Evolutionary conservation across 1,284 basidiomycete genomes (phyloP), one percentile per base, ranked within the genome.

Genomic region (Inonotus obliquus): DNA sequence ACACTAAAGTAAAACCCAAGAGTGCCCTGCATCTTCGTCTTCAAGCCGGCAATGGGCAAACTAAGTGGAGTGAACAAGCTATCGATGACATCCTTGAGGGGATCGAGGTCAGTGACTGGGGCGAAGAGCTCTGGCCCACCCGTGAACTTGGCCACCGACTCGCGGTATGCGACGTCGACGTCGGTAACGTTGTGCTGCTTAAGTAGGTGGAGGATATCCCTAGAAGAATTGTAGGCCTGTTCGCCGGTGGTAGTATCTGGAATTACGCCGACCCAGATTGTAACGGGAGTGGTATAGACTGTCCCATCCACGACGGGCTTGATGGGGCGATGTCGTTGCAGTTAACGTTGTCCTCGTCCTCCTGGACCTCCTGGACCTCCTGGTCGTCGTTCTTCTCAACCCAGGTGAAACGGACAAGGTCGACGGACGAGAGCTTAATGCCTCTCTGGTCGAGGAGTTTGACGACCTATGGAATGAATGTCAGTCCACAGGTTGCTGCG

Each of bases 231-330:
- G 70, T 48, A 63, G 0, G 76, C 76, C 53, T 53, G 64, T 32
- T 63, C 65, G 57, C 65, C 71, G 65, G 63, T 73, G 66, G 68
- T 64, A 64, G 69, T 73, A n/a, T 74, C 71, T 4, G 74, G 72
- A 58, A 71, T 57, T 58, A 77, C 75, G 0, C 75, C 76, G 2
- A 78, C 63, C 77, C 76, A 78, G 65, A 79, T 74, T 2, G 76
- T 78, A 14, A 21, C 25, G 51, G 13, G 25, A 63, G 35, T 52
- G 32, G 51, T 55, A 32, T n/a, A n/a, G n/a, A n/a, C n/a, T n/a
- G n/a, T n/a, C n/a, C n/a, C n/a, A n/a, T n/a, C n/a, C n/a, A n/a
- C n/a, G n/a, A n/a, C n/a, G n/a, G n/a, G n/a, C n/a, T n/a, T n/a
- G n/a, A n/a, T n/a, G n/a, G n/a, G n/a, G n/a, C n/a, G n/a, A n/a